Evolutionary conservation across 176 grass and related monocot genomes (phyloP).

Genomic region (Aegilops sharonensis): DNA sequence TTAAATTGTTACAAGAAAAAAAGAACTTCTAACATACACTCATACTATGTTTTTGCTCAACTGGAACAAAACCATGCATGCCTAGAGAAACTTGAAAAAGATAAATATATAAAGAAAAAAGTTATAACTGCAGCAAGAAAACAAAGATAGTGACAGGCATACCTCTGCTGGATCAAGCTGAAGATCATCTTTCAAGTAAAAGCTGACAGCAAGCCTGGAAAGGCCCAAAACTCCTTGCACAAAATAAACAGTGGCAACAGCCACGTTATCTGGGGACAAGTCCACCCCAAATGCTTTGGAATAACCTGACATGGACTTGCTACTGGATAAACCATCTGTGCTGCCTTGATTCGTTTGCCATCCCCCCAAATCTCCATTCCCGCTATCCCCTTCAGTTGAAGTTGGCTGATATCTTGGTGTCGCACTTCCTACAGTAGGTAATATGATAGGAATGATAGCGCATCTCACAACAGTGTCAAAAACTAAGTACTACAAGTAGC

Average conservation of each 20-base stretch:
- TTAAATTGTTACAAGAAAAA: conserved; percentile 11
- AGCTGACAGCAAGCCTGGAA: conserved; percentile 88
- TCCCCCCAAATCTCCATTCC: conserved; percentile 2
- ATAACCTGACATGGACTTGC: conserved; percentile 37
- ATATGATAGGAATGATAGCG: background rate
- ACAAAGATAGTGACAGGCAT: background rate
- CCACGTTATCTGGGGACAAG: conserved; percentile 85
- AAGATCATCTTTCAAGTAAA: conserved; percentile 97
- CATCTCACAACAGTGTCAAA: background rate
- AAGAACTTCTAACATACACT: conserved; percentile 12
- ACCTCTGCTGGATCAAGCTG: conserved; percentile 98
- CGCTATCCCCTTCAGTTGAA: conserved; percentile 23
- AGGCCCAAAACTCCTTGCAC: conserved; percentile 97
- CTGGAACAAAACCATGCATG: conserved; percentile 17
- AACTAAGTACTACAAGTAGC: conserved; percentile 9
- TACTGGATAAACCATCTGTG: conserved; percentile 34
- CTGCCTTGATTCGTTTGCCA: conserved; percentile 17
- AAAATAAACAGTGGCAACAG: conserved; percentile 94
- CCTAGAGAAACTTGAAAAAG: background rate
- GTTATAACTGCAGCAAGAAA: background rate
- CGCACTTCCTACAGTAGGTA: conserved; percentile 29
- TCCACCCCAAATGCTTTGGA: conserved; percentile 79
- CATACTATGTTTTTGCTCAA: background rate
- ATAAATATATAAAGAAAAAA: too few relatives aligned
- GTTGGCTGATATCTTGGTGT: background rate